Evolutionary conservation across 345 rosid species (phyloP).

Genomic region (Citrus reticulata): DNA sequence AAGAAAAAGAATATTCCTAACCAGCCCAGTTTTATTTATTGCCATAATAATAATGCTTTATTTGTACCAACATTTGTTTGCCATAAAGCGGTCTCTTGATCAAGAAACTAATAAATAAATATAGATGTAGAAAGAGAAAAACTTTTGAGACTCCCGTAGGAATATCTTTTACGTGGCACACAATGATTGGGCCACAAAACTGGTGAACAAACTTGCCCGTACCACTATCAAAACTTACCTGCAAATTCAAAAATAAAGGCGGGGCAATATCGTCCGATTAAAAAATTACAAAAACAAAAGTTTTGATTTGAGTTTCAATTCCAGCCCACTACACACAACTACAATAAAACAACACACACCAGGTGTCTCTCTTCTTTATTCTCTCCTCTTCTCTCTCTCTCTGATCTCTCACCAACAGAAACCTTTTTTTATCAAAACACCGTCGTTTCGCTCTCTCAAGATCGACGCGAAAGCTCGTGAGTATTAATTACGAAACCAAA

Average conservation of each 20-base stretch:
- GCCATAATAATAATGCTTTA: not conserved
- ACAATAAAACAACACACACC: not conserved
- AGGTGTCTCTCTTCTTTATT: not conserved
- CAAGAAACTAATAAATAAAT: not conserved
- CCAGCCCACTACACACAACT: not conserved
- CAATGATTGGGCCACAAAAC: not conserved
- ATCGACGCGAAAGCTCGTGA: not conserved
- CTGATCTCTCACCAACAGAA: not conserved
- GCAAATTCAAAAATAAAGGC: conserved; percentile 18
- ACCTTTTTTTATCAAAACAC: not conserved
- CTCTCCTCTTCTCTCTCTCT: not conserved
- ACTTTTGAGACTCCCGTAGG: too few species aligned
- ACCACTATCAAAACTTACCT: not conserved
- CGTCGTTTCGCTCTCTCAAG: not conserved
- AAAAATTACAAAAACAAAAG: too few species aligned
- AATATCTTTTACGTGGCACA: not conserved
- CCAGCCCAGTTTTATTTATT: too few species aligned
- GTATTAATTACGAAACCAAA: not conserved
- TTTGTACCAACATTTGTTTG: not conserved
- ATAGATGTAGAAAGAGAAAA: not conserved
- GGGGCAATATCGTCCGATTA: conserved; percentile 20
- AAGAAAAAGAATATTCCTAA: not conserved
- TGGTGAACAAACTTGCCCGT: not conserved
- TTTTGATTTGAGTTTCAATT: not conserved
- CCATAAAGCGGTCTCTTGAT: not conserved